These are phyloP conservation scores for Vicia faba DNA, from an alignment of 306 rosid species.

Conservation along the genomic window DNA sequence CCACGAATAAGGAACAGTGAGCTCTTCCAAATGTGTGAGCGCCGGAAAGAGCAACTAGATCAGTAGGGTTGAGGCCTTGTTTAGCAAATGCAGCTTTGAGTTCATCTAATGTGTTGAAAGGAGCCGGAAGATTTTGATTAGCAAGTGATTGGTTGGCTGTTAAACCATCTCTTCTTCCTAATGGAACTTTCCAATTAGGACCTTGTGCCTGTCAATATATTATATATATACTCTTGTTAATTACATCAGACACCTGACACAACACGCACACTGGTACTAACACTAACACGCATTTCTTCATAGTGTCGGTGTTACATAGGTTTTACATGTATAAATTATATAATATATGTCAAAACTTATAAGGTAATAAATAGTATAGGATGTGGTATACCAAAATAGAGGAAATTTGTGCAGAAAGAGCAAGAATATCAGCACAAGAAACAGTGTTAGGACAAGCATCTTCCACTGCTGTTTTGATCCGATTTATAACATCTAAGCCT, in stretches of 20 bases:
- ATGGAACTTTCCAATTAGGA: constrained; percentile 43
- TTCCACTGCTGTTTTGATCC: constrained; percentile 55
- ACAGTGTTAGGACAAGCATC: constrained; percentile 46
- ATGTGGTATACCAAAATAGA: constrained; percentile 38
- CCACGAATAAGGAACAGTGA: constrained; percentile 5
- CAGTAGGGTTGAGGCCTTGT: constrained; percentile 49
- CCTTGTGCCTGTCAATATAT: constrained; percentile 41
- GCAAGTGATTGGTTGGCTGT: constrained; percentile 46
- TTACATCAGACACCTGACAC: too few species aligned
- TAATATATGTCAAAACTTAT: too few species aligned
- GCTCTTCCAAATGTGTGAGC: constrained; percentile 52
- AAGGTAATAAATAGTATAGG: not conserved
- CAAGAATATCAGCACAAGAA: constrained; percentile 68
- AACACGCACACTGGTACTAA: too few species aligned
- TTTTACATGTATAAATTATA: too few species aligned
- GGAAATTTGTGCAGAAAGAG: constrained; percentile 58
- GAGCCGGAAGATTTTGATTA: constrained; percentile 43
- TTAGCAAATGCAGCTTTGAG: constrained; percentile 30
- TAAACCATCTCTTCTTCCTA: constrained; percentile 59
- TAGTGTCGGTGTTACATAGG: too few species aligned
- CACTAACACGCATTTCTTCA: too few species aligned
- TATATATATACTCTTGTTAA: too few species aligned
- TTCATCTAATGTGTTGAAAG: constrained; percentile 20
- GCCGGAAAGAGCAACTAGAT: constrained; percentile 57
- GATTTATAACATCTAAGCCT: constrained; percentile 56